Evolutionary conservation across 768 basidiomycete species (phyloP).

Genomic region (Mycena pura): DNA sequence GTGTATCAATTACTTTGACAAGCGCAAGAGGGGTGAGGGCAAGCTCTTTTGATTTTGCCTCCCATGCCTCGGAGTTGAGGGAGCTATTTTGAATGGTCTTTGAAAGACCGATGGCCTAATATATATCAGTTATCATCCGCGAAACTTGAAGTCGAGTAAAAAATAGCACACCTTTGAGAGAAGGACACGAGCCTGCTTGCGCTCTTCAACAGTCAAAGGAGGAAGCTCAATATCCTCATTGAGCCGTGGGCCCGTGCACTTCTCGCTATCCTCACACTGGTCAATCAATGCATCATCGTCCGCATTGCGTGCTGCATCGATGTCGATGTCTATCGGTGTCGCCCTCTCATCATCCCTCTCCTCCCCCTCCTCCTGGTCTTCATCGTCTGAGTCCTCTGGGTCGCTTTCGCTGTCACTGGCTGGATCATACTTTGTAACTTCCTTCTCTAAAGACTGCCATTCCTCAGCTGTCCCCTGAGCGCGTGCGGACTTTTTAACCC

Average conservation of each 20-base stretch:
- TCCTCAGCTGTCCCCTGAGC: background rate
- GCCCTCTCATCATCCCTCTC: background rate
- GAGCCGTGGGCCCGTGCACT: background rate
- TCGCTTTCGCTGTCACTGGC: background rate
- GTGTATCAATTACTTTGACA: background rate
- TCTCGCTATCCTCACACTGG: background rate
- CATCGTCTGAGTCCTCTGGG: background rate
- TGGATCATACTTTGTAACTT: background rate
- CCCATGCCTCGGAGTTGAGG: background rate
- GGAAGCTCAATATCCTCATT: background rate
- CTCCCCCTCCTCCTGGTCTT: background rate
- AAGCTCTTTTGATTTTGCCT: background rate
- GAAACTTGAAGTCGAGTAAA: background rate
- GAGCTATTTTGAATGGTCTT: background rate
- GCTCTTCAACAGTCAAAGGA: background rate
- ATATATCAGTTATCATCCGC: background rate
- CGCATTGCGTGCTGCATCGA: background rate
- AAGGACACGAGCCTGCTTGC: background rate
- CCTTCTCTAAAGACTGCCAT: background rate
- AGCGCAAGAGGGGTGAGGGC: background rate
- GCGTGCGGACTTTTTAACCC: background rate
- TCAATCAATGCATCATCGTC: background rate
- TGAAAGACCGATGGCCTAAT: background rate
- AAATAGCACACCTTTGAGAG: background rate
- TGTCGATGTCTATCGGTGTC: background rate